phyloP scores from a whole-genome alignment of 176 grass and related monocot species.

The Leersia perrieri region DNA sequence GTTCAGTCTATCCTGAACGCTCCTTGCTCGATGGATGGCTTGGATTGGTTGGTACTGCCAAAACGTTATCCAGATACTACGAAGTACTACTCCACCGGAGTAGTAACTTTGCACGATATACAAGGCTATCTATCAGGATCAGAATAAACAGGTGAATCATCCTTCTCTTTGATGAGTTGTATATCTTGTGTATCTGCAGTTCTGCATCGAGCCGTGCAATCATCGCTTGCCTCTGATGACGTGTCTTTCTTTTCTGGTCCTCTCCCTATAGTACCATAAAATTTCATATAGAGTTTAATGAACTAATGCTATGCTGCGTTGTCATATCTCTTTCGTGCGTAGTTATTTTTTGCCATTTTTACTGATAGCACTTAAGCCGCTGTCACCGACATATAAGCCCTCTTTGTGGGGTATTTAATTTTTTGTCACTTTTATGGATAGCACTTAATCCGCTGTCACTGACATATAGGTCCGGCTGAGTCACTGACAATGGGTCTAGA shows the following conservation, averaged over 20 bases:
- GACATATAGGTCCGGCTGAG: too few species aligned
- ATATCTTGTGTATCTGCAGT: neutral
- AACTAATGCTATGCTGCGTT: too few species aligned
- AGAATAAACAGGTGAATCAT: neutral
- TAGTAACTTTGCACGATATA: neutral
- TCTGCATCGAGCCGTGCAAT: slow-evolving; percentile 25
- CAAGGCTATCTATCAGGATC: neutral
- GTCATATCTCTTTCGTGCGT: too few species aligned
- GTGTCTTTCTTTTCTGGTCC: neutral
- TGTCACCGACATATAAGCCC: too few species aligned
- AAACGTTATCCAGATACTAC: neutral
- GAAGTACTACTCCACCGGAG: too few species aligned
- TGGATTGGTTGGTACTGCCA: neutral
- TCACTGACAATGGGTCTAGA: too few species aligned
- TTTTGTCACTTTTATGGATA: too few species aligned
- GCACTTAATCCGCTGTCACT: too few species aligned
- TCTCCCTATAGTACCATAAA: neutral
- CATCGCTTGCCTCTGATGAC: neutral
- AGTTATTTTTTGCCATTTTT: too few species aligned
- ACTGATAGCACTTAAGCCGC: too few species aligned
- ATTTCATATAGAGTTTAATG: too few species aligned
- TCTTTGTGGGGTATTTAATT: too few species aligned
- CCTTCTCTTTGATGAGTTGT: neutral
- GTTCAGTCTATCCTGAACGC: neutral
- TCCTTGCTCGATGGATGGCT: neutral